These are phyloP conservation scores for Fusarium austroafricanum DNA, from an alignment of 2,329 filamentous ascomycete species.

Conservation along the genomic window DNA sequence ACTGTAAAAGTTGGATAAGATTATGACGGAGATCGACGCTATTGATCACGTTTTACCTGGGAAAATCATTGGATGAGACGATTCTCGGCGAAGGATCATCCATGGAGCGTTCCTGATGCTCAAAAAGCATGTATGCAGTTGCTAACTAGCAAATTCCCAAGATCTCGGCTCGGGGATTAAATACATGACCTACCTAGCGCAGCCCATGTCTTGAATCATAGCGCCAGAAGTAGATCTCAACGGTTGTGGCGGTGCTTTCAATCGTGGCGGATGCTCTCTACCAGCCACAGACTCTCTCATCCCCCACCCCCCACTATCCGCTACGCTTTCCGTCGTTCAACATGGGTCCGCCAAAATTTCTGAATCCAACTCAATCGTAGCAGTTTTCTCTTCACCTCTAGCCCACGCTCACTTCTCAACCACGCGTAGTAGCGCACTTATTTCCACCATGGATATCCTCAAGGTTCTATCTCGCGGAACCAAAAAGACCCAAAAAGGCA, in stretches of 20 bases:
- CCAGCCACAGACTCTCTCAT: background rate
- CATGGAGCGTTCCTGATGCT: conserved; percentile 13
- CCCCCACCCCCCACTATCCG: conserved; percentile 42
- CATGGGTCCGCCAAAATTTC: conserved; percentile 45
- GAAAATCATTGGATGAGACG: conserved; percentile 9
- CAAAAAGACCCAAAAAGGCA: conserved; percentile 62
- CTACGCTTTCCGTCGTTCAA: conserved; percentile 3
- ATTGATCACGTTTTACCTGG: conserved; percentile 24
- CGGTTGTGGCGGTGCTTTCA: conserved; percentile 6
- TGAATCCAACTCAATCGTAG: conserved; percentile 29
- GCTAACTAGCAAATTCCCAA: background rate
- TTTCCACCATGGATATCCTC: conserved; percentile 73
- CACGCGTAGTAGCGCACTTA: conserved; percentile 5
- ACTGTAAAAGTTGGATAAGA: conserved; percentile 28
- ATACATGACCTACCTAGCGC: conserved; percentile 1
- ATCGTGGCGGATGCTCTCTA: background rate
- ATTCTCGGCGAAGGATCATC: conserved; percentile 2
- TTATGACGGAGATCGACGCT: conserved; percentile 44
- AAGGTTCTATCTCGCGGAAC: conserved; percentile 78
- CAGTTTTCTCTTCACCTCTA: conserved; percentile 32
- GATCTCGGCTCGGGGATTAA: conserved; percentile 11
- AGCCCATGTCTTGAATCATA: conserved; percentile 16
- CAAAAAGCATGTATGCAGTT: conserved; percentile 1
- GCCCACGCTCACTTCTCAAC: conserved; percentile 8
- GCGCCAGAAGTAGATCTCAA: conserved; percentile 1